Evolutionary conservation across 768 basidiomycete species (phyloP).

Genomic region (Agaricus blazei): DNA sequence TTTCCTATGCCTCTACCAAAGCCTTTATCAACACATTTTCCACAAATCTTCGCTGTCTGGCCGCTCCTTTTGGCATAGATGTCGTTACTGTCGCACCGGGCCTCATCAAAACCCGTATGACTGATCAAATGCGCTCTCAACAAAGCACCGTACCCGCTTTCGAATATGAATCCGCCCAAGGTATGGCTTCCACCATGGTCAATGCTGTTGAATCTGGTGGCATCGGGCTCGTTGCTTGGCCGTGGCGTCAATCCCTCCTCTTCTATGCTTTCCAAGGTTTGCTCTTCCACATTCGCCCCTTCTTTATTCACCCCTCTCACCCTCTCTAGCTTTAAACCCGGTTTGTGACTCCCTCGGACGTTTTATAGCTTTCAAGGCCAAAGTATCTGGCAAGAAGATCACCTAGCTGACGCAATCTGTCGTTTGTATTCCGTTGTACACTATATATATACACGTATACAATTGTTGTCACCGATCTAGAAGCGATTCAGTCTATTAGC

Average conservation of each 20-base stretch:
- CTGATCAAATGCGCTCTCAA: slow-evolving; percentile 19
- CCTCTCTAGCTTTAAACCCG: too few relatives aligned
- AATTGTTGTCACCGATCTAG: too few relatives aligned
- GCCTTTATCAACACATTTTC: slow-evolving; percentile 26
- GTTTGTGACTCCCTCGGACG: too few relatives aligned
- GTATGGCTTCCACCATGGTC: slow-evolving; percentile 21
- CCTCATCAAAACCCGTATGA: slow-evolving; percentile 23
- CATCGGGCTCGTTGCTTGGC: slow-evolving; percentile 22
- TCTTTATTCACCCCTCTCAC: too few relatives aligned
- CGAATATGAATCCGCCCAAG: slow-evolving; percentile 16
- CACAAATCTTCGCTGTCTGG: slow-evolving; percentile 23
- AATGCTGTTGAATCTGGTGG: slow-evolving; percentile 21
- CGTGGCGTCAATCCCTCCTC: slow-evolving; percentile 16
- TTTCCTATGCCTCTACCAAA: slow-evolving; percentile 26
- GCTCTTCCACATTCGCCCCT: background rate
- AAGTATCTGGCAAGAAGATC: slow-evolving; percentile 19
- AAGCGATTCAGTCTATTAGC: too few relatives aligned
- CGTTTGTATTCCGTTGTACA: too few relatives aligned
- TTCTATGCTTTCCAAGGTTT: slow-evolving; percentile 21
- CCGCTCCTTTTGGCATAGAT: slow-evolving; percentile 18
- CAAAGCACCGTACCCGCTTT: slow-evolving; percentile 16
- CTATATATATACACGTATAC: too few relatives aligned
- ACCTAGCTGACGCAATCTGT: slow-evolving; percentile 10
- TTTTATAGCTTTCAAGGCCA: slow-evolving; percentile 15
- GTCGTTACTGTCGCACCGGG: slow-evolving; percentile 23